A percentile compares a stretch with the other conserved stretches of the same genome.
Conservation (phyloP, 495 filamentous ascomycete genomes). For the Pyronema omphalodes region DNA sequence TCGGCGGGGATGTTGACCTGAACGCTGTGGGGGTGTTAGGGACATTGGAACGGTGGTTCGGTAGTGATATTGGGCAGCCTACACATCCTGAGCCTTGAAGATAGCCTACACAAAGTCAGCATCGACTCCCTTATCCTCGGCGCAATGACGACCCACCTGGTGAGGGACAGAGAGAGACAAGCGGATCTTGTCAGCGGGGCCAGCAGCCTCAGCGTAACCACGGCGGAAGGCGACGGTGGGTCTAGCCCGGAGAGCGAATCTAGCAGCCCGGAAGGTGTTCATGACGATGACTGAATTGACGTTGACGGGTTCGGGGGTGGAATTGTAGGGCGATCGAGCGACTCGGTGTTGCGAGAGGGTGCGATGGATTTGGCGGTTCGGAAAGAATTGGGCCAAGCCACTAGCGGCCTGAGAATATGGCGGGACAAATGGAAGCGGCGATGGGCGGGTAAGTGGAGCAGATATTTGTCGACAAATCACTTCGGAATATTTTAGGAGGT, state of each 20-base stretch:
- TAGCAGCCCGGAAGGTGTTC: constrained; percentile 71
- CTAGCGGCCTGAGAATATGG: too few relatives aligned
- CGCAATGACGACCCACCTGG: constrained; percentile 43
- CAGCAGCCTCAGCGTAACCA: constrained; percentile 75
- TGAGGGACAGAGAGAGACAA: constrained; percentile 92
- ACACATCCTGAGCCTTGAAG: constrained; percentile 63
- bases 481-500: too few relatives aligned
- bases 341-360: too few relatives aligned
- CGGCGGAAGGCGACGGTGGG: constrained; percentile 56
- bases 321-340: too few relatives aligned
- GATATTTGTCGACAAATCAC: too few relatives aligned
- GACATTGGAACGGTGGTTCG: too few relatives aligned
- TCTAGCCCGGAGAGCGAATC: constrained; percentile 63
- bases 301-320: neutral
- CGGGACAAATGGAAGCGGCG: too few relatives aligned
- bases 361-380: too few relatives aligned
- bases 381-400: too few relatives aligned
- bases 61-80: constrained; percentile 24
- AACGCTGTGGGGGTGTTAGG: constrained; percentile 38
- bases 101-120: constrained; percentile 36
- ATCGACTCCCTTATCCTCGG: neutral
- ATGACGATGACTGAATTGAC: constrained; percentile 34
- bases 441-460: too few relatives aligned
- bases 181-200: constrained; percentile 56
- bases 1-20: constrained; percentile 98